Conservation (phyloP, 2,329 filamentous ascomycete genomes). For the Pseudocercospora cruenta region DNA sequence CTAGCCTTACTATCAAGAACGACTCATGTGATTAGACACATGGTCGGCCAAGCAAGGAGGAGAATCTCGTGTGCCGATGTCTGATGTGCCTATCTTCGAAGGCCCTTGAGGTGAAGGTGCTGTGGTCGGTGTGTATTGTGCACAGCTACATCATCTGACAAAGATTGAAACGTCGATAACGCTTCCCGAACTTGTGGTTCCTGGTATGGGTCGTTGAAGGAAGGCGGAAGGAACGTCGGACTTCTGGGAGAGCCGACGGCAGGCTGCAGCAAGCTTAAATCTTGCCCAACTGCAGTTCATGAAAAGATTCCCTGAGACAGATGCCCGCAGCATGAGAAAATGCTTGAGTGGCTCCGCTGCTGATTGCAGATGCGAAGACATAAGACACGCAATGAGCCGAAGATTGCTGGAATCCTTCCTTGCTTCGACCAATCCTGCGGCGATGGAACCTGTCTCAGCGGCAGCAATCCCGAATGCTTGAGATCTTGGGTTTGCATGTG, state of each 20-base stretch:
- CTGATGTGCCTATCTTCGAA: neutral
- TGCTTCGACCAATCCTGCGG: neutral
- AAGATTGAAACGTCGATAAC: neutral
- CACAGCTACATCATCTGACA: neutral
- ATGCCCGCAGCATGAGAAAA: neutral
- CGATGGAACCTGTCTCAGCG: neutral
- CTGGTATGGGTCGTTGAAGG: neutral
- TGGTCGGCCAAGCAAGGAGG: neutral
- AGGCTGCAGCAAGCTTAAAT: slow-evolving; percentile 6
- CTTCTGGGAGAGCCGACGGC: slow-evolving; percentile 4
- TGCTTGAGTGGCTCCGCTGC: neutral
- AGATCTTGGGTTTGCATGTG: neutral
- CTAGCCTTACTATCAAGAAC: neutral
- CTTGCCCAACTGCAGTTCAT: neutral
- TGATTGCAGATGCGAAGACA: neutral
- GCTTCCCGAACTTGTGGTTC: neutral
- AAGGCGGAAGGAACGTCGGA: slow-evolving; percentile 1
- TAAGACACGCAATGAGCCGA: neutral
- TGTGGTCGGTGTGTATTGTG: neutral
- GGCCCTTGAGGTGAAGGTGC: neutral
- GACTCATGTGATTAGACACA: neutral
- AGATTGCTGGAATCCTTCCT: neutral
- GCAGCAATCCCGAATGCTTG: neutral
- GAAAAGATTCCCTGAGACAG: neutral
- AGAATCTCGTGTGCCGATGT: neutral